Conservation (phyloP, 2,329 filamentous ascomycete genomes). For the Aspergillus aculeatinus region DNA sequence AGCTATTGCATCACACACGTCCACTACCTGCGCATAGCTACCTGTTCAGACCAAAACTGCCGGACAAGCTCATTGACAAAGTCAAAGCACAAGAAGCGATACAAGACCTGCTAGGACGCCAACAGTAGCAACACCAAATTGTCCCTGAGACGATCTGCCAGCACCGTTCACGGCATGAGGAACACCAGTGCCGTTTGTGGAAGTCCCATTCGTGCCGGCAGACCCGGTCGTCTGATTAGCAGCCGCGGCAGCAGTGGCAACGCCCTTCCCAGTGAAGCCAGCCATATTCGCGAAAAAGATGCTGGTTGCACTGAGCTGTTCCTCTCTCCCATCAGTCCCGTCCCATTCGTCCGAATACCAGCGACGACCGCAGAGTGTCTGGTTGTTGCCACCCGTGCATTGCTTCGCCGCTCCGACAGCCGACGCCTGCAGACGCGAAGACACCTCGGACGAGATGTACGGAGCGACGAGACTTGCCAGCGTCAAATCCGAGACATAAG, state of each 20-base stretch:
- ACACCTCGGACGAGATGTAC: conserved; percentile 50
- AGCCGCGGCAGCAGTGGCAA: background rate
- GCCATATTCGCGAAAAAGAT: conserved; percentile 12
- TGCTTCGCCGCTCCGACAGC: conserved; percentile 53
- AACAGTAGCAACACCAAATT: background rate
- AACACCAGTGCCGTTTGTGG: background rate
- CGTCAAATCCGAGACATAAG: conserved; percentile 58
- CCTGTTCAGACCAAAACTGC: too few species aligned
- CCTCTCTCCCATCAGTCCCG: conserved; percentile 27
- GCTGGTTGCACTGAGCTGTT: conserved; percentile 32
- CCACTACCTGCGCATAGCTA: too few species aligned
- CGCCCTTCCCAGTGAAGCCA: background rate
- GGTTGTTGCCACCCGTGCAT: conserved; percentile 48
- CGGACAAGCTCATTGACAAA: too few species aligned
- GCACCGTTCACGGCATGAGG: background rate
- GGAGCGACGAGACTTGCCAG: conserved; percentile 56
- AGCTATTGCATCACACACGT: too few species aligned
- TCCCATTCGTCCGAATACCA: conserved; percentile 35
- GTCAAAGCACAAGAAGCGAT: background rate
- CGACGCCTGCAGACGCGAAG: conserved; percentile 51
- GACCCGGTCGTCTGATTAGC: background rate
- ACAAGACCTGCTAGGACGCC: background rate
- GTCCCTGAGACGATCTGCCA: background rate
- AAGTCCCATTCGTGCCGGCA: background rate
- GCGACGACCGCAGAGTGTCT: conserved; percentile 32